A percentile compares a stretch with the other conserved stretches of the same genome.
Conservation (phyloP, 163 green algal genomes). For the Smithsoniella earleae region DNA sequence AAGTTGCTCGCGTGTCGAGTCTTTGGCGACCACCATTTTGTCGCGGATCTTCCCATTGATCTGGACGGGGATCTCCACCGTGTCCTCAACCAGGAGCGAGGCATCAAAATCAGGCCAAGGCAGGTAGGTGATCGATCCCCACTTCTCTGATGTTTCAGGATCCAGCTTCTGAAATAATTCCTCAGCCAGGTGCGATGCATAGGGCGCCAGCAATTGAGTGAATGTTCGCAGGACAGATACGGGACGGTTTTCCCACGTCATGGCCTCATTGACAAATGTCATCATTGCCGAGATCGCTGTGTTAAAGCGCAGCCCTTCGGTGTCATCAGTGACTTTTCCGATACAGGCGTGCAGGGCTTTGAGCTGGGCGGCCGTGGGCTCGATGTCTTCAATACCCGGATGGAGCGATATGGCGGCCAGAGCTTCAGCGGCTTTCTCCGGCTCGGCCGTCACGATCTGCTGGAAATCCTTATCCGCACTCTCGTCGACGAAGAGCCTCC, state of each 20-base stretch:
- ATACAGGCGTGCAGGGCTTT: constrained; percentile 73
- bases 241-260: constrained; percentile 56
- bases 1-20: constrained; percentile 54
- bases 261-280: constrained; percentile 92
- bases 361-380: constrained; percentile 70
- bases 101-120: constrained; percentile 76
- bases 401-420: too few species aligned
- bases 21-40: constrained; percentile 62
- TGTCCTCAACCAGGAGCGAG: constrained; percentile 67
- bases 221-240: constrained; percentile 65
- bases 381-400: constrained; percentile 47
- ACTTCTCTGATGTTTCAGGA: too few species aligned
- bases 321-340: constrained; percentile 88
- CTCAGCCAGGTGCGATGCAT: constrained; percentile 90
- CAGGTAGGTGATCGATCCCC: constrained; percentile 65
- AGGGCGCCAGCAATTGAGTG: constrained; percentile 83
- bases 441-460: background rate
- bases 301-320: constrained; percentile 95
- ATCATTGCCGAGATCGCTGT: constrained; percentile 97
- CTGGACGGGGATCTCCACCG: constrained; percentile 36
- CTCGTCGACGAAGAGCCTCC: constrained; percentile 54
- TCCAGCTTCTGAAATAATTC: constrained; percentile 74
- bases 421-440: too few species aligned
- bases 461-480: background rate
- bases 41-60: constrained; percentile 85